Evolutionary conservation across 1,139 yeast genomes (phyloP).

Genomic region (Wickerhamomyces sp.): DNA sequence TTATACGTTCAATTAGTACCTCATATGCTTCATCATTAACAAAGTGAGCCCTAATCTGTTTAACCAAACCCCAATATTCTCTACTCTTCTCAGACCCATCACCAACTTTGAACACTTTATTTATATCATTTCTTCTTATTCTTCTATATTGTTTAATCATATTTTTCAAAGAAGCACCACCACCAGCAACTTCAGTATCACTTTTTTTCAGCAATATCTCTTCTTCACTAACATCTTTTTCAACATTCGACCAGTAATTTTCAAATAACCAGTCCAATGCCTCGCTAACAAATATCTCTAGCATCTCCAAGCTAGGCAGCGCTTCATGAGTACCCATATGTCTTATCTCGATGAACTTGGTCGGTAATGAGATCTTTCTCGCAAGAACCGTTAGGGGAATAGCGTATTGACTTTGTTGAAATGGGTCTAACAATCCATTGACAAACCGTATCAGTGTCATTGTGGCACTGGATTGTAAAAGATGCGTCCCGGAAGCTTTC

Average conservation of each 20-base stretch:
- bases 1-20: constrained; percentile 11
- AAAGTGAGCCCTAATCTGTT: constrained; percentile 13
- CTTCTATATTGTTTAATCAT: constrained; percentile 29
- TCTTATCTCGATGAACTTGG: constrained; percentile 82
- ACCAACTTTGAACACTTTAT: constrained; percentile 33
- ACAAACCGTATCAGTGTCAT: constrained; percentile 85
- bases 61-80: constrained; percentile 39
- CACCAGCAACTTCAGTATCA: constrained; percentile 25
- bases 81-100: constrained; percentile 36
- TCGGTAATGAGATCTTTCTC: constrained; percentile 61
- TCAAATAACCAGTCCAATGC: constrained; percentile 76
- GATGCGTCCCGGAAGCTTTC: neutral
- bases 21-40: constrained; percentile 5
- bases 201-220: constrained; percentile 18
- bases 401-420: constrained; percentile 75
- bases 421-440: constrained; percentile 85
- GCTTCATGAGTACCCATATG: constrained; percentile 91
- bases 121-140: constrained; percentile 43
- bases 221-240: constrained; percentile 23
- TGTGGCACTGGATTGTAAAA: constrained; percentile 50
- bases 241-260: constrained; percentile 61
- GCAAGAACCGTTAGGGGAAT: constrained; percentile 79
- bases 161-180: constrained; percentile 26
- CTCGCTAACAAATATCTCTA: constrained; percentile 50
- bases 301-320: constrained; percentile 65